Evolutionary conservation across 768 basidiomycete genomes (phyloP).

Genomic region (Amanita thiersii): DNA sequence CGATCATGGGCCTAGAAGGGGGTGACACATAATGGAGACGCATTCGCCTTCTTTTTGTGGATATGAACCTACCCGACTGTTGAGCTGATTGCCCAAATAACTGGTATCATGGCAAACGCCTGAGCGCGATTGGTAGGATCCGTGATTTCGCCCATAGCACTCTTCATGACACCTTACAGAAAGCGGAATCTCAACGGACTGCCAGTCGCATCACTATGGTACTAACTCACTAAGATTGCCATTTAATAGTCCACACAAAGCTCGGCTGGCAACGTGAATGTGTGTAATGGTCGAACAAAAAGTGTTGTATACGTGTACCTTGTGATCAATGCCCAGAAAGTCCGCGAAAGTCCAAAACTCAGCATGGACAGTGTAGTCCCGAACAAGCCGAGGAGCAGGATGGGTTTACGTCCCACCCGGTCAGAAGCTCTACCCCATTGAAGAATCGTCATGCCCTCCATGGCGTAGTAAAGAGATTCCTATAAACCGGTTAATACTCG

Average conservation of each 20-base stretch:
- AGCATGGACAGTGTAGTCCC: slow-evolving; percentile 38
- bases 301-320: slow-evolving; percentile 19
- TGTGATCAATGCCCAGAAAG: slow-evolving; percentile 32
- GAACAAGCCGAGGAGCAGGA: slow-evolving; percentile 35
- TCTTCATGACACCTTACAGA: slow-evolving; percentile 19
- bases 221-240: slow-evolving; percentile 47
- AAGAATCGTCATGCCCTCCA: slow-evolving; percentile 37
- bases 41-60: no score
- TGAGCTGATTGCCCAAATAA: slow-evolving; percentile 20
- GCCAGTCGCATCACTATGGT: not conserved
- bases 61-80: slow-evolving; percentile 18
- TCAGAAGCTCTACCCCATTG: slow-evolving; percentile 49
- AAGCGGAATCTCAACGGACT: not conserved
- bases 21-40: not conserved
- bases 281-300: no score
- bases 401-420: slow-evolving; percentile 37
- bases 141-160: slow-evolving; percentile 47
- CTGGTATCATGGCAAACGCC: slow-evolving; percentile 21
- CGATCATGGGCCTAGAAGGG: slow-evolving; percentile 15
- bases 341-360: slow-evolving; percentile 40
- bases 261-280: no score
- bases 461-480: slow-evolving; percentile 46
- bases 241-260: slow-evolving; percentile 47
- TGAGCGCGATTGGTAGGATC: no score
- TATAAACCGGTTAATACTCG: slow-evolving; percentile 13